Percentiles rank a stretch among this genome's conserved stretches.
phyloP scores from a whole-genome alignment of 2,329 filamentous ascomycete species.

The Aureobasidium sp. region DNA sequence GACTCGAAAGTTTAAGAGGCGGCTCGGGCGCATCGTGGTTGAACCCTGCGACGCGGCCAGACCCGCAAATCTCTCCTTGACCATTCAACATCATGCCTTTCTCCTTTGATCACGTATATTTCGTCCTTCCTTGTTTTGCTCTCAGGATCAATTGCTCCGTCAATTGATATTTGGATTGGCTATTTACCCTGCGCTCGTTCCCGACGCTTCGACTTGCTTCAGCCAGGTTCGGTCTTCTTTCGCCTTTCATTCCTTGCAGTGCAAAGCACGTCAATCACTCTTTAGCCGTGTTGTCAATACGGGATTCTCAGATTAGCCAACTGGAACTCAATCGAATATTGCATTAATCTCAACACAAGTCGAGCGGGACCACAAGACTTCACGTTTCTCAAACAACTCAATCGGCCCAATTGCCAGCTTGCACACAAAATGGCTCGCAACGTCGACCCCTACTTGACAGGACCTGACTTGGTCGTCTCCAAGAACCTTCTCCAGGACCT shows the following conservation, averaged over 20 bases:
- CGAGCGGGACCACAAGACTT: background rate
- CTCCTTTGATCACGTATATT: background rate
- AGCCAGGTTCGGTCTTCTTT: background rate
- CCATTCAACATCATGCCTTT: conserved; percentile 5
- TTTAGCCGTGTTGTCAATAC: background rate
- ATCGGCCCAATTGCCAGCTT: background rate
- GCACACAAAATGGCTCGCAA: conserved; percentile 15
- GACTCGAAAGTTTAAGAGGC: background rate
- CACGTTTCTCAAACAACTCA: background rate
- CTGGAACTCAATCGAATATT: background rate
- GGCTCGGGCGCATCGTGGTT: conserved; percentile 10
- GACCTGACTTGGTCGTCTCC: conserved; percentile 35
- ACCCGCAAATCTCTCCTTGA: conserved; percentile 9
- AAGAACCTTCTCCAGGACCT: conserved; percentile 32
- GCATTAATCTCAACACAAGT: background rate
- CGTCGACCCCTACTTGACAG: conserved; percentile 31
- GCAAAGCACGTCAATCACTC: background rate
- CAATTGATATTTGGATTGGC: too few relatives aligned
- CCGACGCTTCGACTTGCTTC: background rate
- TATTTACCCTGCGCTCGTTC: background rate
- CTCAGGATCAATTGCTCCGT: background rate
- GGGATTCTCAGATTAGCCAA: background rate
- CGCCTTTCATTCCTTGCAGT: background rate
- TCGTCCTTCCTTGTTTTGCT: background rate
- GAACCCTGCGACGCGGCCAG: conserved; percentile 12